Evolutionary conservation across 2,329 filamentous ascomycete species (phyloP).

Genomic region (Colletotrichum sp.): DNA sequence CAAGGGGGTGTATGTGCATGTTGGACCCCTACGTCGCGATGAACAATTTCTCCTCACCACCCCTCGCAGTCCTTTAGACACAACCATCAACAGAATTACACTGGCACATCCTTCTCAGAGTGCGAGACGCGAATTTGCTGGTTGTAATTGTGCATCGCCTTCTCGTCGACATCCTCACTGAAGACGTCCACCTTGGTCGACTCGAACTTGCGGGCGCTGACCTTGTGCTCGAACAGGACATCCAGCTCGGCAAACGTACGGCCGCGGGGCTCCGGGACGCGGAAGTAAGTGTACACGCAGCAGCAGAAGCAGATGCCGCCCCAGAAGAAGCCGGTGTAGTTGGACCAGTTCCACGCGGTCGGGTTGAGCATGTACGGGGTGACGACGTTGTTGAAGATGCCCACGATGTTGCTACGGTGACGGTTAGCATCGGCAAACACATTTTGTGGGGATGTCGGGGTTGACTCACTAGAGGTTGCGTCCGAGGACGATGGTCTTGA

Average conservation of each 20-base stretch:
- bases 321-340: constrained; percentile 90
- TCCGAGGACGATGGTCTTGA: constrained; percentile 90
- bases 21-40: not conserved
- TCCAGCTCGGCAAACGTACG: constrained; percentile 88
- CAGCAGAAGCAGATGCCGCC: constrained; percentile 80
- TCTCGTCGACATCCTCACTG: constrained; percentile 48
- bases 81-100: not conserved
- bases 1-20: not conserved
- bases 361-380: constrained; percentile 96
- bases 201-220: constrained; percentile 77
- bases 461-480: constrained; percentile 71
- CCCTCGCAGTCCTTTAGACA: not conserved
- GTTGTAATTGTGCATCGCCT: constrained; percentile 54
- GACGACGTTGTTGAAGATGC: constrained; percentile 80
- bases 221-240: constrained; percentile 76
- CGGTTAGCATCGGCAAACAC: not conserved
- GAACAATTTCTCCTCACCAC: not conserved
- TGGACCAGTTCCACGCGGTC: constrained; percentile 84
- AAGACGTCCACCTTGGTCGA: constrained; percentile 62
- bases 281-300: constrained; percentile 82
- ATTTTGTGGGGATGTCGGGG: not conserved
- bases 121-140: constrained; percentile 38
- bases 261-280: constrained; percentile 79
- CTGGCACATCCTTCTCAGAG: constrained; percentile 25
- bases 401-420: constrained; percentile 70